A percentile compares a stretch with the other conserved stretches of the same genome.
These are phyloP conservation scores for Sporopachydermia lactativora DNA, from an alignment of 805 yeast species.

Conservation along the genomic window DNA sequence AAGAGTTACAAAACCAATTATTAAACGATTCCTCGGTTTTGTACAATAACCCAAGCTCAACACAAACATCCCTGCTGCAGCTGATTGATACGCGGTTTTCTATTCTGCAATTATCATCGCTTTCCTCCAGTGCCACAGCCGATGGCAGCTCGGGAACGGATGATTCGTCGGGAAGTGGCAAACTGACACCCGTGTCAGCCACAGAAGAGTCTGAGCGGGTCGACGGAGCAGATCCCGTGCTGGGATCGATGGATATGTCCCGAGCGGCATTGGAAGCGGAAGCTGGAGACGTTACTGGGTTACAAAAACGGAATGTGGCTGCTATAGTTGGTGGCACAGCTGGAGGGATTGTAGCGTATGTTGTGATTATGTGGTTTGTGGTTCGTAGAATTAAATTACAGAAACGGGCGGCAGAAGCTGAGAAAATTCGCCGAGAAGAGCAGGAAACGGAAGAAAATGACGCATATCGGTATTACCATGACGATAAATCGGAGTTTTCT, in stretches of 20 bases:
- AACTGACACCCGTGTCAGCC: no score
- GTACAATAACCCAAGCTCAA: conserved; percentile 42
- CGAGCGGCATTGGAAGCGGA: conserved; percentile 10
- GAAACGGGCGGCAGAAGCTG: conserved; percentile 9
- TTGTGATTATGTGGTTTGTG: conserved; percentile 42
- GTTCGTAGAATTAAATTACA: conserved; percentile 30
- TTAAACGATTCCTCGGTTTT: conserved; percentile 38
- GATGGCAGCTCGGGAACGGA: conserved; percentile 7
- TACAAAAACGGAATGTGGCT: conserved; percentile 45
- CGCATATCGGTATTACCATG: not conserved
- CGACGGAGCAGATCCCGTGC: conserved; percentile 7
- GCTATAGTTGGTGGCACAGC: conserved; percentile 76
- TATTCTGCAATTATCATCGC: conserved; percentile 26
- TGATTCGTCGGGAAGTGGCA: conserved; percentile 5
- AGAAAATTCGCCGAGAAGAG: not conserved
- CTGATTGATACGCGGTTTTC: conserved; percentile 67
- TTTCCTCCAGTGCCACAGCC: conserved; percentile 8
- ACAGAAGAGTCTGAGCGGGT: conserved; percentile 1
- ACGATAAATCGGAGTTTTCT: not conserved
- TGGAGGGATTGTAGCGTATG: conserved; percentile 57
- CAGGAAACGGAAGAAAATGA: not conserved
- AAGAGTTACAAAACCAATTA: conserved; percentile 34
- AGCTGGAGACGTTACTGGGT: conserved; percentile 9
- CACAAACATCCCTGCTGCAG: conserved; percentile 42
- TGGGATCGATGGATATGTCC: conserved; percentile 20